Evolutionary conservation across 495 filamentous ascomycete species (phyloP).

Genomic region (Extremus antarcticus): DNA sequence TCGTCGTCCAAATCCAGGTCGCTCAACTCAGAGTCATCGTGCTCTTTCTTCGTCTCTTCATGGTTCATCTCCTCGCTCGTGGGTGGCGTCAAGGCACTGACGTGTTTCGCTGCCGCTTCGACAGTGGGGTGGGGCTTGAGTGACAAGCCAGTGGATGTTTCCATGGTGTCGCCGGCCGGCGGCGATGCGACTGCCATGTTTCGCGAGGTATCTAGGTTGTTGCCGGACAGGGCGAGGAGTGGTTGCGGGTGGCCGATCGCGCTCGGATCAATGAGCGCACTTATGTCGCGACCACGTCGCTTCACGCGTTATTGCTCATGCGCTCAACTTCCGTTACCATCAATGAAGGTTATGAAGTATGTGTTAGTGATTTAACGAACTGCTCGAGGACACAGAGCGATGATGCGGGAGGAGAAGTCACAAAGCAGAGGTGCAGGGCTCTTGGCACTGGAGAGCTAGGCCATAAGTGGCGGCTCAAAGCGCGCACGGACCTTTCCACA

Average conservation of each 20-base stretch:
- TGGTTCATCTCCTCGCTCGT: slow-evolving; percentile 29
- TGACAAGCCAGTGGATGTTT: background rate
- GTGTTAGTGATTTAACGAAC: background rate
- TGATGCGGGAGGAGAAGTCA: background rate
- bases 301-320: background rate
- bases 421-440: background rate
- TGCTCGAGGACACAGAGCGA: background rate
- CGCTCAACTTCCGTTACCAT: background rate
- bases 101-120: slow-evolving; percentile 6
- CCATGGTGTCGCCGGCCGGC: background rate
- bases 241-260: background rate
- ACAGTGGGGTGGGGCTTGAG: slow-evolving; percentile 8
- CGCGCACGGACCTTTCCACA: too few species aligned
- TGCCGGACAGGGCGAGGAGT: background rate
- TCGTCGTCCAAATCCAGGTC: slow-evolving; percentile 35
- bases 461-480: background rate
- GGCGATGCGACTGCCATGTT: background rate
- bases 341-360: background rate
- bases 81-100: slow-evolving; percentile 32
- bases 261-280: background rate
- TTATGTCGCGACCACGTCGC: background rate
- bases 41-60: slow-evolving; percentile 26
- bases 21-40: slow-evolving; percentile 30
- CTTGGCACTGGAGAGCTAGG: background rate
- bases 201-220: too few species aligned